Evolutionary conservation across 352 stramenopile species (phyloP).

Genomic region (Phytophthora boehmeriae): DNA sequence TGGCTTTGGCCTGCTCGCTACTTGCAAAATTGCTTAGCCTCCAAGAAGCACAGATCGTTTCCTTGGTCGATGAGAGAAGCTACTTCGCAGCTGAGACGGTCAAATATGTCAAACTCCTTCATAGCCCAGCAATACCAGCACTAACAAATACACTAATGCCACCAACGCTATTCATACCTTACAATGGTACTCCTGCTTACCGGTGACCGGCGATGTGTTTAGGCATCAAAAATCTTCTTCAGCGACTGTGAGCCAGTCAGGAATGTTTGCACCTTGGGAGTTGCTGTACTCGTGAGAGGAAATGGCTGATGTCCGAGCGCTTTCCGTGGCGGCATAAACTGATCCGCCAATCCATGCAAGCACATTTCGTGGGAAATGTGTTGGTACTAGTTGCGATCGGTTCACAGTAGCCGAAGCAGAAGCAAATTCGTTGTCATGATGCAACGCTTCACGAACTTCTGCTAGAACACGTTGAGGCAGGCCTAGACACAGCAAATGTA

Average conservation of each 20-base stretch:
- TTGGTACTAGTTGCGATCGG: conserved; percentile 42
- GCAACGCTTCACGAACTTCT: conserved; percentile 48
- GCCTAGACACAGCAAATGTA: conserved; percentile 32
- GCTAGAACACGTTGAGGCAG: conserved; percentile 56
- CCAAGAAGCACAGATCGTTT: conserved; percentile 9
- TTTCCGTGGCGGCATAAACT: conserved; percentile 74
- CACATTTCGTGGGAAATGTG: conserved; percentile 76
- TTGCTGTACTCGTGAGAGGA: conserved; percentile 58
- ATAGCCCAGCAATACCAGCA: conserved; percentile 23
- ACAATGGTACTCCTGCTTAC: conserved; percentile 1
- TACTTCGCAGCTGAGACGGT: background rate
- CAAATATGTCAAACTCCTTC: conserved; percentile 8
- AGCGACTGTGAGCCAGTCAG: conserved; percentile 77
- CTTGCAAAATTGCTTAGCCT: conserved; percentile 7
- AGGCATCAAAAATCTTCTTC: conserved; percentile 26
- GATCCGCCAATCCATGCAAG: conserved; percentile 80
- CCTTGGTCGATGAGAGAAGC: background rate
- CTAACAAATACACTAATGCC: conserved; percentile 16
- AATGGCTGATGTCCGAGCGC: conserved; percentile 44
- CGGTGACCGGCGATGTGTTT: too few relatives aligned
- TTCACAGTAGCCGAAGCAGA: conserved; percentile 39
- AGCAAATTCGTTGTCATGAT: conserved; percentile 46
- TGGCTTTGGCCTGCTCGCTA: background rate
- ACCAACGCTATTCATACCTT: background rate
- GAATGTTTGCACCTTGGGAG: conserved; percentile 38